phyloP scores from a whole-genome alignment of 805 yeast species.

The Pichia insulana region DNA sequence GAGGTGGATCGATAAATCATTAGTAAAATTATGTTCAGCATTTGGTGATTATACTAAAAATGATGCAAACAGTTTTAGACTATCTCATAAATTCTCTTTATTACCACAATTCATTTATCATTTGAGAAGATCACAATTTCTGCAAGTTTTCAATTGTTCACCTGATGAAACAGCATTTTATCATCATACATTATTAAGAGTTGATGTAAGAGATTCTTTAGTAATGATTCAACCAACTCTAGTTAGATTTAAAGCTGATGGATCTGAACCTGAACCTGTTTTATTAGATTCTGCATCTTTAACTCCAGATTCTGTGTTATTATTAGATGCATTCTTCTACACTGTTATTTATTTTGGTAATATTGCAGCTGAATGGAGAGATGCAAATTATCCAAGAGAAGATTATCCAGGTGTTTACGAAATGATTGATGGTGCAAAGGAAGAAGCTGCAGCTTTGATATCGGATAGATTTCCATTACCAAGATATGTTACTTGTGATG shows the following conservation, averaged over 20 bases:
- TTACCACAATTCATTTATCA: slow-evolving; percentile 96
- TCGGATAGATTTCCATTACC: slow-evolving; percentile 96
- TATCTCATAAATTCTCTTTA: slow-evolving; percentile 74
- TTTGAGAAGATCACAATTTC: slow-evolving; percentile 89
- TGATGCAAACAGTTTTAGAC: slow-evolving; percentile 71
- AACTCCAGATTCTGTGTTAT: slow-evolving; percentile 75
- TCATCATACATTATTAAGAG: slow-evolving; percentile 84
- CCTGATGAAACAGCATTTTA: slow-evolving; percentile 98
- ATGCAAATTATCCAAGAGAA: slow-evolving; percentile 86
- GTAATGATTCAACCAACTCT: slow-evolving; percentile 98
- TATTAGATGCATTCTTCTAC: slow-evolving; percentile 94
- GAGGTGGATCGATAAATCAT: slow-evolving; percentile 89
- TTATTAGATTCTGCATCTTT: slow-evolving; percentile 88
- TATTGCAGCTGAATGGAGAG: slow-evolving; percentile 93
- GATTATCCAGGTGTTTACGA: slow-evolving; percentile 84
- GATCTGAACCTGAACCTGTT: slow-evolving; percentile 81
- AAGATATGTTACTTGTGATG: slow-evolving; percentile 93
- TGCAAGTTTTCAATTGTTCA: slow-evolving; percentile 93
- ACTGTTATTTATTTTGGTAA: slow-evolving; percentile 93
- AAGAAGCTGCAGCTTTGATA: slow-evolving; percentile 86
- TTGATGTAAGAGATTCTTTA: slow-evolving; percentile 85
- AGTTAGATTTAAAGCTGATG: slow-evolving; percentile 73
- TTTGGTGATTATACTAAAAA: slow-evolving; percentile 91
- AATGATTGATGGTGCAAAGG: slow-evolving; percentile 79
- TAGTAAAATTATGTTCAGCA: slow-evolving; percentile 82